A percentile compares a stretch with the other conserved stretches of the same genome.
phyloP scores from a whole-genome alignment of 1,284 basidiomycete species.

The Naganishia sp. region DNA sequence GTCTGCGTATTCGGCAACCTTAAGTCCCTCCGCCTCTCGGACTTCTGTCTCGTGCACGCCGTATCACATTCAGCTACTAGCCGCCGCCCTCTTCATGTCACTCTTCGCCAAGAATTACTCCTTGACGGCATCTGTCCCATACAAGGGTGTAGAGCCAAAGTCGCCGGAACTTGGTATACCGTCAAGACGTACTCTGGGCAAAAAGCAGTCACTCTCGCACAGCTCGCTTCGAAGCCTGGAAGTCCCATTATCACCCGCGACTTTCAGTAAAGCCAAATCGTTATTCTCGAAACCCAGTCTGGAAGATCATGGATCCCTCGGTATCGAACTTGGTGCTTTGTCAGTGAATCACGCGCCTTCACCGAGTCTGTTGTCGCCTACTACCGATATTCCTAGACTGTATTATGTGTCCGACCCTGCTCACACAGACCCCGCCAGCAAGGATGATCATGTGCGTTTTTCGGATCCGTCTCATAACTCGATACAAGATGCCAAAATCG shows the following conservation, averaged over 20 bases:
- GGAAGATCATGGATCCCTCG: neutral
- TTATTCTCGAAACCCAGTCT: conserved; percentile 17
- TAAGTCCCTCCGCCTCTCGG: too few species aligned
- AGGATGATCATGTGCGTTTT: neutral
- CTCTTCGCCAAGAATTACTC: conserved; percentile 25
- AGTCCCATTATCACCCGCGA: conserved; percentile 1
- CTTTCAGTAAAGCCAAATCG: conserved; percentile 6
- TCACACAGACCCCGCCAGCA: neutral
- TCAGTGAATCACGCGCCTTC: conserved; percentile 1
- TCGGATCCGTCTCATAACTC: neutral
- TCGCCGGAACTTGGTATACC: conserved; percentile 5
- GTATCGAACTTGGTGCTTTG: conserved; percentile 1
- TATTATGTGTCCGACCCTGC: neutral
- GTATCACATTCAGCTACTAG: neutral
- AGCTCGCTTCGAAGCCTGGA: conserved; percentile 4
- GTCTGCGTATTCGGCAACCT: conserved; percentile 6
- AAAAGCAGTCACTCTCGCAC: neutral
- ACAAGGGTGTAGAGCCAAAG: neutral
- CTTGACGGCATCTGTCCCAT: neutral
- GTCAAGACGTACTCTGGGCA: neutral
- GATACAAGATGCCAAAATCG: conserved; percentile 8
- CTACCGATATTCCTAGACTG: conserved; percentile 1
- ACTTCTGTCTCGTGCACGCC: neutral
- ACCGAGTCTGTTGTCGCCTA: conserved; percentile 8
- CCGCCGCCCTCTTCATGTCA: neutral